Percentiles rank a stretch among this genome's conserved stretches.
Conservation (phyloP, 495 filamentous ascomycete genomes). For the Margaritispora aquatica region DNA sequence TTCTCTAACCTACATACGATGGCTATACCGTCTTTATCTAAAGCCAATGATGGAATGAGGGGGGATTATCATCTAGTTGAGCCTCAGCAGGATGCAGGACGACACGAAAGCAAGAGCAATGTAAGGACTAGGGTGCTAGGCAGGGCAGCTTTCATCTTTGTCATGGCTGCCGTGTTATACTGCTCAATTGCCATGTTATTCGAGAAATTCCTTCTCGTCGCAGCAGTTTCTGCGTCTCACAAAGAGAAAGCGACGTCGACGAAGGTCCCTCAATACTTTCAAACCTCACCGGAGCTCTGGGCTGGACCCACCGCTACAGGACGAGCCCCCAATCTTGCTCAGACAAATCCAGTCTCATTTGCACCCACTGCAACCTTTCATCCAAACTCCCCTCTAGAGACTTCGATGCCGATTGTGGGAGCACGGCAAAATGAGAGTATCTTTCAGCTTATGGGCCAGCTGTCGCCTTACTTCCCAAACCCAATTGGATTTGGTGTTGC, state of each 20-base stretch:
- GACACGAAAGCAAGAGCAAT: not conserved
- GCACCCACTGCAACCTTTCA: conserved; percentile 37
- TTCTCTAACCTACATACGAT: not conserved
- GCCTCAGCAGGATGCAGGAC: not conserved
- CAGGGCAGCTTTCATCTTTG: not conserved
- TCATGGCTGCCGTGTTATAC: not conserved
- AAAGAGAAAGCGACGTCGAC: not conserved
- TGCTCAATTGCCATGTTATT: conserved; percentile 4
- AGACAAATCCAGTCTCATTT: conserved; percentile 46
- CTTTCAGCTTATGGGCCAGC: conserved; percentile 48
- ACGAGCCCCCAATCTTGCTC: conserved; percentile 46
- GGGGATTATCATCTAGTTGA: not conserved
- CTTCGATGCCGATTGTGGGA: conserved; percentile 46
- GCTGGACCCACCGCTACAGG: conserved; percentile 54
- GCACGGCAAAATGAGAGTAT: conserved; percentile 40
- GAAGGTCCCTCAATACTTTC: conserved; percentile 48
- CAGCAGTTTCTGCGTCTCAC: not conserved
- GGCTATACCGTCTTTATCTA: not conserved
- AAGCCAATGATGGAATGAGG: not conserved
- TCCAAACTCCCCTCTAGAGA: conserved; percentile 53
- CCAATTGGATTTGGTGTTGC: conserved; percentile 46
- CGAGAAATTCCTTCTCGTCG: not conserved
- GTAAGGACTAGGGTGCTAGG: not conserved
- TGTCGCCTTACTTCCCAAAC: conserved; percentile 36
- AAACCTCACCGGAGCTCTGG: conserved; percentile 38